A percentile compares a stretch with the other conserved stretches of the same genome.
Conservation (phyloP, 495 filamentous ascomycete genomes). For the Collariella sp. region DNA sequence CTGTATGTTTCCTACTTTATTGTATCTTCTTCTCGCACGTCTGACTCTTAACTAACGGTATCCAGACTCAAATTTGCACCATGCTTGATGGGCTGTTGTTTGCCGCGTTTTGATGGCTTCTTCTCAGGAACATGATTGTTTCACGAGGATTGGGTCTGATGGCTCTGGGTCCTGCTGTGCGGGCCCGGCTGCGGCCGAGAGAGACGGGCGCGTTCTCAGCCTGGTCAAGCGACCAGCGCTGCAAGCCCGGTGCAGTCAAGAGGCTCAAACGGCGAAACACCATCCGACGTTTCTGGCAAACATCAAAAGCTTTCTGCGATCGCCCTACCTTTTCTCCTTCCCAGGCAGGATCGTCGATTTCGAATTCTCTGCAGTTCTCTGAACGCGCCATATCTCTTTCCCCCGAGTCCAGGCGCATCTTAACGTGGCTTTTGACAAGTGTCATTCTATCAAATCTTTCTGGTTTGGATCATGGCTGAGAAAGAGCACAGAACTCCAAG, state of each 20-base stretch:
- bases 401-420: background rate
- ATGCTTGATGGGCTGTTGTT: background rate
- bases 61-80: background rate
- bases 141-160: slow-evolving; percentile 8
- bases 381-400: background rate
- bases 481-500: background rate
- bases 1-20: slow-evolving; percentile 5
- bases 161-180: slow-evolving; percentile 15
- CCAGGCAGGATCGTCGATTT: background rate
- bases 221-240: slow-evolving; percentile 21
- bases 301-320: background rate
- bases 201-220: slow-evolving; percentile 10
- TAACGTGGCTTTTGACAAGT: background rate
- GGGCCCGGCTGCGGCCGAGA: slow-evolving; percentile 16
- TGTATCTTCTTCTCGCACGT: background rate
- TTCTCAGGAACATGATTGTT: slow-evolving; percentile 6
- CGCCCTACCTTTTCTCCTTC: background rate
- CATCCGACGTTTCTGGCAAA: background rate
- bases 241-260: slow-evolving; percentile 3
- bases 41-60: slow-evolving; percentile 7
- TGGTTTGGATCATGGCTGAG: background rate
- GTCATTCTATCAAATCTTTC: background rate
- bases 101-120: background rate
- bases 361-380: background rate
- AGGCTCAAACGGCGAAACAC: background rate